Evolutionary conservation across 257 asterid genomes (phyloP).

Genomic region (Cynanchum wilfordii): DNA sequence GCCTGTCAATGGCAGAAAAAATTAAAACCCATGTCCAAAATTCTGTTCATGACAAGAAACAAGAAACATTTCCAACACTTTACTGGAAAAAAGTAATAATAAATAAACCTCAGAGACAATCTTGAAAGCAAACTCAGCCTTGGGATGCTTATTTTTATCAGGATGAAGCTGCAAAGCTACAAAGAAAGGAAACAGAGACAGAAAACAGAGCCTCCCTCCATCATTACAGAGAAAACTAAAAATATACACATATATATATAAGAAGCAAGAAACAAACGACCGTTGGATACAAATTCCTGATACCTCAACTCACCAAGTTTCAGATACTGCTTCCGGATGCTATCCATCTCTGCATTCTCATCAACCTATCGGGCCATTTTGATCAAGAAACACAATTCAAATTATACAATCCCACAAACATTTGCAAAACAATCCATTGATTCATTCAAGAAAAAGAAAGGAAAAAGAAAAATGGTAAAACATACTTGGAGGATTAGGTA

Average conservation of each 20-base stretch:
- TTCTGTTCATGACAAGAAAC: neutral
- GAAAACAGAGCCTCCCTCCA: no score
- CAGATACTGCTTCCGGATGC: conserved; percentile 52
- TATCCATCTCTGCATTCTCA: conserved; percentile 47
- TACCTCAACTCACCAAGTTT: conserved; percentile 44
- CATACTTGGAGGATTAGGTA: conserved; percentile 59
- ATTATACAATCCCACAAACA: neutral
- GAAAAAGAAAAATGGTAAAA: neutral
- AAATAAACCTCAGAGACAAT: conserved; percentile 60
- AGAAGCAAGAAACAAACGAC: neutral
- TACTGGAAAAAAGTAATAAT: neutral
- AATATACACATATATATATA: neutral
- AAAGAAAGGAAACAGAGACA: neutral
- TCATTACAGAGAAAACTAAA: no score
- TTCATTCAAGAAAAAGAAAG: no score
- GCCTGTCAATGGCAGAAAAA: conserved; percentile 40
- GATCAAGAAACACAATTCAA: neutral
- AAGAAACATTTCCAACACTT: neutral
- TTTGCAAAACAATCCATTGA: neutral
- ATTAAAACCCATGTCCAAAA: neutral
- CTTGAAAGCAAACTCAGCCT: conserved; percentile 79
- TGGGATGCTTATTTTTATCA: conserved; percentile 73
- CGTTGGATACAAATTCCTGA: neutral
- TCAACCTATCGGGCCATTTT: conserved; percentile 35
- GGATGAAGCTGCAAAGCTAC: conserved; percentile 83